Evolutionary conservation across 2,329 filamentous ascomycete species (phyloP).

Genomic region (Xylaria sp.): DNA sequence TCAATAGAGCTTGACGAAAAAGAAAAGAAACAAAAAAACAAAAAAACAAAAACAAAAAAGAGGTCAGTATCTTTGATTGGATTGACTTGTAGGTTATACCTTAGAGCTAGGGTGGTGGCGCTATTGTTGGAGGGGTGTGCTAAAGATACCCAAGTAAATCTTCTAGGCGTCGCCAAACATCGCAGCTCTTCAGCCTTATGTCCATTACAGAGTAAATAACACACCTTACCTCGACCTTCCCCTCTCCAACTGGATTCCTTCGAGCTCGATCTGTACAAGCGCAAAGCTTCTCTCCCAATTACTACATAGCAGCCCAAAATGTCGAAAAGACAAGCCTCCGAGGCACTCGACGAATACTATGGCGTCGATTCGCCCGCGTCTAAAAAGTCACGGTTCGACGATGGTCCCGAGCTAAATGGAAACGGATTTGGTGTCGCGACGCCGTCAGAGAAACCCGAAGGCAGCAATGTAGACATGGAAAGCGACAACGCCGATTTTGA

Average conservation of each 20-base stretch:
- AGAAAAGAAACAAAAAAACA: no score
- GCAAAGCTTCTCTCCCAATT: neutral
- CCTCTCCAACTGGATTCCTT: neutral
- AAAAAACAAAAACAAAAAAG: no score
- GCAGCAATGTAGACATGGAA: slow-evolving; percentile 49
- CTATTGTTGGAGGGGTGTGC: slow-evolving; percentile 35
- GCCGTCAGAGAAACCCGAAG: slow-evolving; percentile 44
- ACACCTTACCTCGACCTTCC: neutral
- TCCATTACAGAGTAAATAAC: neutral
- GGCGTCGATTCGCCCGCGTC: slow-evolving; percentile 67
- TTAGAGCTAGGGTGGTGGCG: slow-evolving; percentile 32
- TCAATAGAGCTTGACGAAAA: no score
- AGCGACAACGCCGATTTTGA: slow-evolving; percentile 54
- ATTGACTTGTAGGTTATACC: neutral
- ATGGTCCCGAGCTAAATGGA: slow-evolving; percentile 53
- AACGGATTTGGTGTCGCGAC: slow-evolving; percentile 44
- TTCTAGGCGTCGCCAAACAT: slow-evolving; percentile 11
- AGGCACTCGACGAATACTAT: slow-evolving; percentile 67
- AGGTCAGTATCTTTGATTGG: no score
- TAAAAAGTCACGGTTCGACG: slow-evolving; percentile 66
- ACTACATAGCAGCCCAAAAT: slow-evolving; percentile 40
- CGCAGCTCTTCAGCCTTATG: slow-evolving; percentile 20
- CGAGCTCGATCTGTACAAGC: neutral
- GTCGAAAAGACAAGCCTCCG: slow-evolving; percentile 69
- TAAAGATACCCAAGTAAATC: slow-evolving; percentile 23